Evolutionary conservation across 306 rosid genomes (phyloP), one percentile per base, ranked within the genome.

Genomic region (Pterocarpus santalinus): DNA sequence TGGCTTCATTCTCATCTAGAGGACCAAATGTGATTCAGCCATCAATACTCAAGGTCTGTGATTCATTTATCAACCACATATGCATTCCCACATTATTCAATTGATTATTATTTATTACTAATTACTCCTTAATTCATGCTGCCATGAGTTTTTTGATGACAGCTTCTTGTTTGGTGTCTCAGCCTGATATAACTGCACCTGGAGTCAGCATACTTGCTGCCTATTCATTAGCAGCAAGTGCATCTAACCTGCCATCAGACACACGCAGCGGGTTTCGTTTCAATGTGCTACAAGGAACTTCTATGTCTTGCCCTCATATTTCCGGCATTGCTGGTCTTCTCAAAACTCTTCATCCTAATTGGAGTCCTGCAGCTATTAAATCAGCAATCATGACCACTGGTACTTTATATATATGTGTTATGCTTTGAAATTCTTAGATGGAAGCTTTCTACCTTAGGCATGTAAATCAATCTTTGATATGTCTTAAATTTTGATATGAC

Each of bases 381-480:
- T 84, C 87, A 12, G 84, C 87, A 11, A 89, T 92, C 83, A 92
- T 92, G 93, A 92, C 95, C n/a, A 83, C 92, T 0, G 97, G 95
- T 84, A 74, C 7, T 33, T 60, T 6, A 43, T 43, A 43, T 8
- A 43, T 43, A 43, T 9, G 8, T 47, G 58, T 53, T 53, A 14
- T 4, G 28, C 58, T 15, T 5, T 7, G 5, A n/a, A 13, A n/a
- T 3, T 53, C 22, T 14, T 13, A 13, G n/a, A 14, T 49, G 16
- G 56, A 49, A 49, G 12, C n/a, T 49, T 14, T 8, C 8, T 5
- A 43, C 49, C 49, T 5, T 43, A 8, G 49, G 49, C 10, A 43
- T 43, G 12, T 43, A 43, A 43, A 43, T 43, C 49, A 7, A 43
- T 43, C 49, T 8, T 43, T 43, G 9, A 43, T 8, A 43, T 43